These are phyloP conservation scores for Xylaria curta DNA, from an alignment of 495 filamentous ascomycete species.

Conservation along the genomic window DNA sequence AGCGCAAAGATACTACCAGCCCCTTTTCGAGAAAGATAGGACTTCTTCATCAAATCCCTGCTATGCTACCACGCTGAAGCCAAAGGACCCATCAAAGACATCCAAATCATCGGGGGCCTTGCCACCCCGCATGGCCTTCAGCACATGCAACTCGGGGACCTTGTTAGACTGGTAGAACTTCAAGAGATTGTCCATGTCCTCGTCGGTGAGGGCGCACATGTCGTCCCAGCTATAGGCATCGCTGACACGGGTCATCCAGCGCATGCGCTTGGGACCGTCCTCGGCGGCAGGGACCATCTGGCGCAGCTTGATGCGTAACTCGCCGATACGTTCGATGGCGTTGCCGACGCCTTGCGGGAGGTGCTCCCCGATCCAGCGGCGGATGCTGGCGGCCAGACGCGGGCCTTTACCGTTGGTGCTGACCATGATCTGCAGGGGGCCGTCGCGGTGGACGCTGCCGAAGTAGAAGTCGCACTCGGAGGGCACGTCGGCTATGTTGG, in stretches of 20 bases:
- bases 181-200: constrained; percentile 82
- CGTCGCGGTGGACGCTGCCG: constrained; percentile 91
- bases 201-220: constrained; percentile 80
- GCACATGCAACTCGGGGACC: constrained; percentile 54
- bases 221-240: constrained; percentile 87
- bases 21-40: constrained; percentile 3
- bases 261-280: constrained; percentile 89
- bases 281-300: constrained; percentile 72
- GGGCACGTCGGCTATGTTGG: constrained; percentile 96
- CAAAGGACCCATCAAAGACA: constrained; percentile 65
- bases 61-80: constrained; percentile 61
- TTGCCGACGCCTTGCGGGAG: constrained; percentile 79
- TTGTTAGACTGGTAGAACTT: constrained; percentile 65
- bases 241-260: constrained; percentile 93
- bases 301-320: constrained; percentile 77
- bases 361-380: constrained; percentile 77
- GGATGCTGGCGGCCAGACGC: constrained; percentile 83
- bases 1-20: neutral
- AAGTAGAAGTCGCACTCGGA: constrained; percentile 99
- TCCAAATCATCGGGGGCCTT: constrained; percentile 52
- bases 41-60: neutral
- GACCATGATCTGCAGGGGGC: constrained; percentile 96
- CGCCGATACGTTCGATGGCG: constrained; percentile 83
- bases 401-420: constrained; percentile 97
- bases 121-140: constrained; percentile 58